Conservation (phyloP, 2,329 filamentous ascomycete genomes). For the Leptodontidium sp. region DNA sequence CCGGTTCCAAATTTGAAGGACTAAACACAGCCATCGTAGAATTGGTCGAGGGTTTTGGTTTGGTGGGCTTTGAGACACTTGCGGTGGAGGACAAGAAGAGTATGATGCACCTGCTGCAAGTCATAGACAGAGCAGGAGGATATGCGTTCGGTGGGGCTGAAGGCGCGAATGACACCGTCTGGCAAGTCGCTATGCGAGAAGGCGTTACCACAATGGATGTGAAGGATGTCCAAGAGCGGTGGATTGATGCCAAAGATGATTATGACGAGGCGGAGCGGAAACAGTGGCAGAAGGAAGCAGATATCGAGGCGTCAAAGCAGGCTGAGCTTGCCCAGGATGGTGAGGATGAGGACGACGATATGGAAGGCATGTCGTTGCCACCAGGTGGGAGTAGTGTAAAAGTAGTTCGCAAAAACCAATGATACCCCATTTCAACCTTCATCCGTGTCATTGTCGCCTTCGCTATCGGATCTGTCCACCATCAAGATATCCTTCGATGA, state of each 20-base stretch:
- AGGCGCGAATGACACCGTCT: conserved; percentile 94
- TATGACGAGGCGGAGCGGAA: conserved; percentile 82
- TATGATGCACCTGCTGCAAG: conserved; percentile 90
- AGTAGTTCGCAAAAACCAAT: conserved; percentile 68
- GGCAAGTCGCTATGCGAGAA: conserved; percentile 91
- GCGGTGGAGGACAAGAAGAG: conserved; percentile 97
- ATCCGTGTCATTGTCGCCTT: conserved; percentile 56
- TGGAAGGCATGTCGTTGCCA: conserved; percentile 52
- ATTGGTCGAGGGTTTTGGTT: conserved; percentile 86
- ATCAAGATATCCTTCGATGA: conserved; percentile 53
- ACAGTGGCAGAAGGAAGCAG: conserved; percentile 77
- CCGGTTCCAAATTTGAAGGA: conserved; percentile 79
- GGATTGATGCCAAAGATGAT: conserved; percentile 89
- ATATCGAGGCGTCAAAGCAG: conserved; percentile 49
- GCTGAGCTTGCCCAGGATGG: conserved; percentile 51
- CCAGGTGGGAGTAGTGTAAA: conserved; percentile 72
- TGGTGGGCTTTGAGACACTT: conserved; percentile 91
- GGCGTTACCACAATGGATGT: conserved; percentile 80
- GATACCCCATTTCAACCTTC: conserved; percentile 51
- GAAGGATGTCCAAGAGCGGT: conserved; percentile 91
- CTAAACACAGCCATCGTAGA: conserved; percentile 88
- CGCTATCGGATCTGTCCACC: conserved; percentile 56
- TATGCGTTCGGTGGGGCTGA: conserved; percentile 93
- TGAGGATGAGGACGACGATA: conserved; percentile 57
- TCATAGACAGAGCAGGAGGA: conserved; percentile 90